Base-by-base conservation (phyloP, 345 rosid genomes). In the Balakata baccata region DNA sequence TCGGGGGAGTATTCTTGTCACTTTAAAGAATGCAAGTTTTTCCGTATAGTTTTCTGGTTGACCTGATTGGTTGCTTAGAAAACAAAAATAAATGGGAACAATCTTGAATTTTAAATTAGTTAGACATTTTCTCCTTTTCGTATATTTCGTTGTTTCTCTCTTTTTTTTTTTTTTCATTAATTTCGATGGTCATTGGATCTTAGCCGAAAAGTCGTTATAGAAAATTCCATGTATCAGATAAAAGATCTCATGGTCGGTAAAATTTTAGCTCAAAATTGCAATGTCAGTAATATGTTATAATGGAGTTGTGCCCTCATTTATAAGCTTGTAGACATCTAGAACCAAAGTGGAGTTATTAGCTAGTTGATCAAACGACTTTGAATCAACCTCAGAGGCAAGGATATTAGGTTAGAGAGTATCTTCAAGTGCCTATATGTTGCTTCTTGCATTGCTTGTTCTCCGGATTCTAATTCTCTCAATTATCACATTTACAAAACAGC, bases 1-100 rank as follows among this genome's bases (percentile, higher is more conserved):
- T 38, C 59, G 38, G 5, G 20, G n/a, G 82, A 76, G 82, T 58
- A 71, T 56, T 80, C 77, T 57, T 70, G 81, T 73, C 81, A 58
- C 45, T 41, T 41, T 49, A 23, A 63, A 16, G 18, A 17, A 6
- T 43, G 25, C 3, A 53, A 47, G 7, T 37, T 47, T 67, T 51
- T 6, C 16, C 18, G 11, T 49, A 25, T 43, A 56, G 9, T 1
- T 23, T 20, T 61, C 20, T 20, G 62, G 49, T 38, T 63, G 49
- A 14, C 73, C 46, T 80, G 69, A 51, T 63, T 72, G 47, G 50
- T 56, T 80, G 56, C 29, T 46, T 46, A 50, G 76, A 61, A 46
- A 62, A 54, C 12, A 20, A n/a, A 72, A 38, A 58, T 10, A 37
- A 63, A 34, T 4, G 3, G n/a, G 37, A 7, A 59, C 17, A 45